A percentile compares a stretch with the other conserved stretches of the same genome.
phyloP scores from a whole-genome alignment of 2,329 filamentous ascomycete genomes.

The Elsinoe arachidis region DNA sequence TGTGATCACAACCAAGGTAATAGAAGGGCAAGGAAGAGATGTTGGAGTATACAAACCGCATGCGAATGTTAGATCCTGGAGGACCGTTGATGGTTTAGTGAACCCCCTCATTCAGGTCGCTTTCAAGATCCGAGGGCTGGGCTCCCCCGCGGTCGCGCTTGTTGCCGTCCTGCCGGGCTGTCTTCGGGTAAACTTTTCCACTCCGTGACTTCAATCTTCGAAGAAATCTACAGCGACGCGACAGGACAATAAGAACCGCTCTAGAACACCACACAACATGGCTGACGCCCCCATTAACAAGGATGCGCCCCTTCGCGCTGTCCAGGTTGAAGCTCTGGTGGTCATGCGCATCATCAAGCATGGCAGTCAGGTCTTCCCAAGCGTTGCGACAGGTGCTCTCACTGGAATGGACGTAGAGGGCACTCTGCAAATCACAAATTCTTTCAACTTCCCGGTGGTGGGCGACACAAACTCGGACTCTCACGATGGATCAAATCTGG shows the following conservation, averaged over 20 bases:
- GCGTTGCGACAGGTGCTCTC: constrained; percentile 77
- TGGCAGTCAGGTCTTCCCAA: constrained; percentile 79
- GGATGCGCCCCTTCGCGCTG: constrained; percentile 16
- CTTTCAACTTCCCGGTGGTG: constrained; percentile 77
- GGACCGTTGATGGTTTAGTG: background rate
- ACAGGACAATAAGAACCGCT: background rate
- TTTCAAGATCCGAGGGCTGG: background rate
- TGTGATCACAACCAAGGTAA: background rate
- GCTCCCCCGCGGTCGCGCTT: background rate
- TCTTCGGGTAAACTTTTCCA: constrained; percentile 4
- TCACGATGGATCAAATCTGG: constrained; percentile 58
- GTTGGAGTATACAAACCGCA: too few relatives aligned
- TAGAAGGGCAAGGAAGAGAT: background rate
- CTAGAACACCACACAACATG: constrained; percentile 12
- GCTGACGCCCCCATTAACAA: constrained; percentile 16
- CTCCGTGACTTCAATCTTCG: background rate
- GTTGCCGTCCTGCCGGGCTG: background rate
- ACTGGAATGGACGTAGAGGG: constrained; percentile 86
- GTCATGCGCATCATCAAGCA: constrained; percentile 99
- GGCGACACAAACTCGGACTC: constrained; percentile 63
- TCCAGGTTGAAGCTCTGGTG: constrained; percentile 33
- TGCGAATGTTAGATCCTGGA: too few relatives aligned
- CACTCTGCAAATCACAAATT: constrained; percentile 83
- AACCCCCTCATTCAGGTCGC: constrained; percentile 6
- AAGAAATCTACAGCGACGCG: background rate